Conservation (phyloP, 108 stramenopile genomes). For the Discostella pseudostelligera region DNA sequence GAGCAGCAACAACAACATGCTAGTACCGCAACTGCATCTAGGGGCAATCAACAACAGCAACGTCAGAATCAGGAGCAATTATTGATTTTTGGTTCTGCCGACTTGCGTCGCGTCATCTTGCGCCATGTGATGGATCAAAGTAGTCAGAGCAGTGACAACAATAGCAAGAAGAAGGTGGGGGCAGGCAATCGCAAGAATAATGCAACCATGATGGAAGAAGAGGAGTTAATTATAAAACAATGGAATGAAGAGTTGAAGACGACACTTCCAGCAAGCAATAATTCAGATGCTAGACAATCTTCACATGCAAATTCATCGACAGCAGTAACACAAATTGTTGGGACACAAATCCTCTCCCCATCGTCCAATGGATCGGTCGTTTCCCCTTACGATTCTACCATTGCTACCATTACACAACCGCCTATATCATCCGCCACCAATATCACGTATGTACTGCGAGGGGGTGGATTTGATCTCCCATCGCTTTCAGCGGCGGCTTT, state of each 20-base stretch:
- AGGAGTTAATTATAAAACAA: slow-evolving; percentile 26
- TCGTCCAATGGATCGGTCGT: slow-evolving; percentile 1
- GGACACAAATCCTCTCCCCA: slow-evolving; percentile 9
- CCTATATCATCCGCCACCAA: slow-evolving; percentile 5
- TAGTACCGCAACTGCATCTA: not conserved
- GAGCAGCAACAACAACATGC: slow-evolving; percentile 1
- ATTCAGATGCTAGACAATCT: not conserved
- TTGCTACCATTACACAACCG: not conserved
- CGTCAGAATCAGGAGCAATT: slow-evolving; percentile 7
- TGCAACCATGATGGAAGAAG: slow-evolving; percentile 32
- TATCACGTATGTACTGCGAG: slow-evolving; percentile 41
- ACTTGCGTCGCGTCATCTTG: slow-evolving; percentile 20
- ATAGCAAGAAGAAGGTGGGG: slow-evolving; percentile 13
- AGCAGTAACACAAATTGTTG: not conserved
- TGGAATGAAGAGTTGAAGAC: slow-evolving; percentile 33
- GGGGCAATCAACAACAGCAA: not conserved
- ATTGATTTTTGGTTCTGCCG: slow-evolving; percentile 15
- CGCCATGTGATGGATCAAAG: slow-evolving; percentile 16
- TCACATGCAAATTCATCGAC: not conserved
- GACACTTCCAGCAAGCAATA: not conserved
- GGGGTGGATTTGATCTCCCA: slow-evolving; percentile 41
- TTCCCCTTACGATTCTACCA: slow-evolving; percentile 5
- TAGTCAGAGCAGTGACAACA: not conserved
- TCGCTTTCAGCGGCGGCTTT: slow-evolving; percentile 16
- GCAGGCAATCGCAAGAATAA: slow-evolving; percentile 31